phyloP scores from a whole-genome alignment of 495 filamentous ascomycete species.

The Penicillium ucsense region DNA sequence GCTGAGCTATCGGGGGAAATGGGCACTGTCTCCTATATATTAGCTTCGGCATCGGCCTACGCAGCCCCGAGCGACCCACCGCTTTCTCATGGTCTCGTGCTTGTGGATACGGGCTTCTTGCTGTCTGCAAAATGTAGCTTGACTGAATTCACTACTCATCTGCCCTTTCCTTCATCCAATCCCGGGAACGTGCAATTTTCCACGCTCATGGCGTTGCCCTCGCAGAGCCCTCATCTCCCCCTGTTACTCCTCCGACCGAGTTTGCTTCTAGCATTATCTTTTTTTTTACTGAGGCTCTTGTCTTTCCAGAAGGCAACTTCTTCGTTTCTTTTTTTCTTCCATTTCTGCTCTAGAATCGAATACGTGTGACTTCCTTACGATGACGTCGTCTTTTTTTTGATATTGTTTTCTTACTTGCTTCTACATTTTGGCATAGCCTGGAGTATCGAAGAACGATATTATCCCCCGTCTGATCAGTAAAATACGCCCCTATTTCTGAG shows the following conservation, averaged over 20 bases:
- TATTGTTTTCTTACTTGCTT: conserved; percentile 1
- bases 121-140: too few relatives aligned
- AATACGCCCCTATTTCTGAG: too few relatives aligned
- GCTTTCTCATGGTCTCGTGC: too few relatives aligned
- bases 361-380: too few relatives aligned
- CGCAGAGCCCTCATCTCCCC: not conserved
- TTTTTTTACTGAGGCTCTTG: conserved; percentile 4
- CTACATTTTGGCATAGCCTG: conserved; percentile 31
- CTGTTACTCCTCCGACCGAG: not conserved
- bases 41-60: too few relatives aligned
- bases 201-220: not conserved
- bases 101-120: too few relatives aligned
- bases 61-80: too few relatives aligned
- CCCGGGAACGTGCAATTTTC: too few relatives aligned
- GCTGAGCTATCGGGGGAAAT: too few relatives aligned
- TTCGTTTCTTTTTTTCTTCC: conserved; percentile 1
- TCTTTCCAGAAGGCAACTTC: conserved; percentile 7
- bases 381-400: not conserved
- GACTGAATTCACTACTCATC: too few relatives aligned
- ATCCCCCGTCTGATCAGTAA: conserved; percentile 6
- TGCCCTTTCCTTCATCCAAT: too few relatives aligned
- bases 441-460: conserved; percentile 36
- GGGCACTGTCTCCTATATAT: too few relatives aligned
- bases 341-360: not conserved
- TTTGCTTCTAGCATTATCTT: conserved; percentile 3